These are phyloP conservation scores for Citrus mangshanensis DNA, from an alignment of 345 rosid genomes.

Conservation along the genomic window DNA sequence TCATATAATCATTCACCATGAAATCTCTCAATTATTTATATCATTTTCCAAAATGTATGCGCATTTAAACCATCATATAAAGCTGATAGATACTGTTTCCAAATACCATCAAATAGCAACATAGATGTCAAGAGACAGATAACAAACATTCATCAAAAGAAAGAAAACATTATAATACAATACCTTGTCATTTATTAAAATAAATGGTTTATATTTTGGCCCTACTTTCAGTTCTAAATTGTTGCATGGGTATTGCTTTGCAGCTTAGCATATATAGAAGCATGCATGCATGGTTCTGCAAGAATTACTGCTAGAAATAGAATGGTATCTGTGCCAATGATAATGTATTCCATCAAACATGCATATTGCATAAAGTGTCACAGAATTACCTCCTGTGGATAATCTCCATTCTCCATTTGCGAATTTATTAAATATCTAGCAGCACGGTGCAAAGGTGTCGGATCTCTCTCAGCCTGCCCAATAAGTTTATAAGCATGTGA, in stretches of 20 bases:
- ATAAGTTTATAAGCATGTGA: neutral
- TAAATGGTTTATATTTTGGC: neutral
- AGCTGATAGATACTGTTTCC: neutral
- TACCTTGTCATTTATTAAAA: neutral
- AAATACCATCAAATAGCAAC: neutral
- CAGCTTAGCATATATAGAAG: neutral
- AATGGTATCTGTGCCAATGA: neutral
- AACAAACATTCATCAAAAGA: neutral
- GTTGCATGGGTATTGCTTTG: neutral
- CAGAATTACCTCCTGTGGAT: constrained; percentile 57
- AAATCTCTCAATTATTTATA: neutral
- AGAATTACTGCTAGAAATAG: neutral
- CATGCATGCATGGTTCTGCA: neutral
- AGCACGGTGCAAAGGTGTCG: constrained; percentile 52
- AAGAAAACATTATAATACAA: neutral
- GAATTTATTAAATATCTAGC: constrained; percentile 57
- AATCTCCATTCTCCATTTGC: constrained; percentile 74
- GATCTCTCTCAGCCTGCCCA: constrained; percentile 58
- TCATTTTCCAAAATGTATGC: neutral
- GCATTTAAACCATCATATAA: neutral
- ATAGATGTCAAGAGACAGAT: neutral
- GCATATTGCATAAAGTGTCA: neutral
- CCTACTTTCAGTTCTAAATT: neutral
- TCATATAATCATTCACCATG: neutral
- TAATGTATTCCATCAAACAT: neutral